Evolutionary conservation across 345 rosid genomes (phyloP), one percentile per base, ranked within the genome.

Genomic region (Rhizophora apiculata): DNA sequence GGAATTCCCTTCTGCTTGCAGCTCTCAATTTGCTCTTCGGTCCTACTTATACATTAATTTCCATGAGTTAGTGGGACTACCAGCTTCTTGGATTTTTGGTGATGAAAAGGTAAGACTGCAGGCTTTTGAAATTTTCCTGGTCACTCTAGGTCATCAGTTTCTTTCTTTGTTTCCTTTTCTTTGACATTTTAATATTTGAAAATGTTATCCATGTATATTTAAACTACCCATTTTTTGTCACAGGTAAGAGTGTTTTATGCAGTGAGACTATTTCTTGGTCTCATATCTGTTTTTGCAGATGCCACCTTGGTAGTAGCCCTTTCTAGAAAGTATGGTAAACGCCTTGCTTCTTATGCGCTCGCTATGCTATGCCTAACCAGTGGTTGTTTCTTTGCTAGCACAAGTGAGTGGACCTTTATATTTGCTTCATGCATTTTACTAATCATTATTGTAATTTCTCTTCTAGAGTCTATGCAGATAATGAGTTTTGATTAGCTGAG

Each of bases 351-450:
- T 6, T 95, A 95, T 74, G 83, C 96, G 22, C 86, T 92, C 58
- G 97, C 97, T 6, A 95, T 92, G 97, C 90, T 95, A 22, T 92
- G 99, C 88, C 82, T 95, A 72, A 88, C 97, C 72, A 95, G 96
- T 66, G 99, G 99, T 26, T 95, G 99, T 73, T 95, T 95, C 96
- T 92, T 95, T 76, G 96, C 97, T 57, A 95, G 96, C 83, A 95
- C 99, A 68, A 94, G 98, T 94, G 71, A 91, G 97, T 85, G 51
- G 65, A 37, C 64, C 21, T 48, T 39, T 6, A 21, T 71, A 51
- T 67, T 18, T 34, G 51, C 20, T 51, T 73, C 53, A 5, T 31
- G 63, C 3, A 8, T 52, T 62, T 56, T 72, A 1, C 22, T 52
- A 26, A 58, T 3, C 22, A 26, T 20, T 16, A 63, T 26, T 34